phyloP scores from a whole-genome alignment of 140 eudicot species.

The Senecio squalidus region DNA sequence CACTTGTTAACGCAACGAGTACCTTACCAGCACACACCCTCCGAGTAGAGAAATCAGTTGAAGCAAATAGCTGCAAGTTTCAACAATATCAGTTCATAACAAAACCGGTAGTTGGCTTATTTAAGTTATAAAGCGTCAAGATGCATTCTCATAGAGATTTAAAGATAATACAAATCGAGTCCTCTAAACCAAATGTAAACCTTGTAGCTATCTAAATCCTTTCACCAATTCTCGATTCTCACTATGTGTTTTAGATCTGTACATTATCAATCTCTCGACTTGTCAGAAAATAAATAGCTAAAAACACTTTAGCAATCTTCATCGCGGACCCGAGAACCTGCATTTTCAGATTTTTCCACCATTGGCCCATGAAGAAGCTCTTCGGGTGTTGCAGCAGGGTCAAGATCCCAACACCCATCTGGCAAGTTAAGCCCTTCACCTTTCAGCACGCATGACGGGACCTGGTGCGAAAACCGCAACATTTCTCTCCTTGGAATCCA shows the following conservation, averaged over 20 bases:
- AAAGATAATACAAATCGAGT: constrained; percentile 18
- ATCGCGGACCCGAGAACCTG: neutral
- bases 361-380: constrained; percentile 52
- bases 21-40: neutral
- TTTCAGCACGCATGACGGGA: constrained; percentile 60
- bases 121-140: neutral
- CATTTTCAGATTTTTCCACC: neutral
- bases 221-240: constrained; percentile 12
- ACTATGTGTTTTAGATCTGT: constrained; percentile 40
- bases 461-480: constrained; percentile 95
- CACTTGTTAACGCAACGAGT: neutral
- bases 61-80: neutral
- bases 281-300: constrained; percentile 26
- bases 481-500: constrained; percentile 89
- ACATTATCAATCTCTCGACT: constrained; percentile 38
- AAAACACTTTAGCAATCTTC: constrained; percentile 21
- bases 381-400: constrained; percentile 91
- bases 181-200: constrained; percentile 19
- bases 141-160: constrained; percentile 8
- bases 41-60: neutral
- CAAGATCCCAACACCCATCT: constrained; percentile 92
- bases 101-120: neutral
- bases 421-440: constrained; percentile 55
- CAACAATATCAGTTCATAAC: neutral
- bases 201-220: constrained; percentile 22